phyloP scores from a whole-genome alignment of 2,329 filamentous ascomycete species.

The Pseudogymnoascus sp. region DNA sequence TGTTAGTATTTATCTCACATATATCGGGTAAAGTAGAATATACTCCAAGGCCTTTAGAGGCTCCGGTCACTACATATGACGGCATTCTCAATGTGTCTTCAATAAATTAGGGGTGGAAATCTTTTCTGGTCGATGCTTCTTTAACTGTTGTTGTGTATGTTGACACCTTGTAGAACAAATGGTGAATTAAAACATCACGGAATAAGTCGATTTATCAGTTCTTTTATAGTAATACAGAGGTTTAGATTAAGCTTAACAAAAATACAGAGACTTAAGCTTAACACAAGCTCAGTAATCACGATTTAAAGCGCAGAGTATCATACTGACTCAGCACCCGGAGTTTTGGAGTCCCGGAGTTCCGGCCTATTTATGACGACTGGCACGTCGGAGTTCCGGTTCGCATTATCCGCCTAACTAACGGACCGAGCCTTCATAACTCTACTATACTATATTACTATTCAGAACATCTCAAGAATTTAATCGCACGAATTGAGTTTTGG shows the following conservation, averaged over 20 bases:
- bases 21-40: not conserved
- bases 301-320: not conserved
- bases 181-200: not conserved
- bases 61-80: conserved; percentile 5
- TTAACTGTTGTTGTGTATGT: not conserved
- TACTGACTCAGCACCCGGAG: not conserved
- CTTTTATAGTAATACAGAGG: not conserved
- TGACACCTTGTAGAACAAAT: not conserved
- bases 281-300: not conserved
- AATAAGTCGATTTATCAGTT: not conserved
- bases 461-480: too few species aligned
- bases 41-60: not conserved
- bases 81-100: not conserved
- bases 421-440: too few species aligned
- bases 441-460: too few species aligned
- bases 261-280: not conserved
- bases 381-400: not conserved
- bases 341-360: not conserved
- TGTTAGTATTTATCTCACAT: not conserved
- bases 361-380: not conserved
- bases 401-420: not conserved
- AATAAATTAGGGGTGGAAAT: not conserved
- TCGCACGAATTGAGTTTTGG: too few species aligned
- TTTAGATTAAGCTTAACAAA: not conserved
- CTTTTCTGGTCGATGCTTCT: not conserved